phyloP scores from a whole-genome alignment of 2,329 filamentous ascomycete species.

The Plenodomus tracheiphilus region DNA sequence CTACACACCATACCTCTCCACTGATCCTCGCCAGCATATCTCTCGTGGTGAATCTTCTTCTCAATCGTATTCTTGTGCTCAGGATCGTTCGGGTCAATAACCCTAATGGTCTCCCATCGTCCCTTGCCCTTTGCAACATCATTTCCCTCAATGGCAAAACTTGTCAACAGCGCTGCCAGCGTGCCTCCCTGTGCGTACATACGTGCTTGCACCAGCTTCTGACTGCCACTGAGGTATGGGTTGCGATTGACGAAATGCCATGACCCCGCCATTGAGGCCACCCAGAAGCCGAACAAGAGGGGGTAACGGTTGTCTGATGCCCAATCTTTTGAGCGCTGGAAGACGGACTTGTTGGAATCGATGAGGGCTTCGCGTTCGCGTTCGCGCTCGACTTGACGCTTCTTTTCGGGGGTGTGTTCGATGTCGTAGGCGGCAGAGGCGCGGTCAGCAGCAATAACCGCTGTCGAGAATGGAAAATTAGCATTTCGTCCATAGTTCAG shows the following conservation, averaged over 20 bases:
- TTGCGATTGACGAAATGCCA: slow-evolving; percentile 77
- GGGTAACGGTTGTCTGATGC: slow-evolving; percentile 80
- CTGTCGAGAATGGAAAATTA: slow-evolving; percentile 30
- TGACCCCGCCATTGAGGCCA: slow-evolving; percentile 75
- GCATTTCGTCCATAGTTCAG: neutral
- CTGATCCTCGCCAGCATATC: slow-evolving; percentile 85
- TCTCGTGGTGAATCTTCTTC: slow-evolving; percentile 85
- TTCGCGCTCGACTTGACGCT: slow-evolving; percentile 34
- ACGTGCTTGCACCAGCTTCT: slow-evolving; percentile 93
- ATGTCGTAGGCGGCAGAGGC: slow-evolving; percentile 73
- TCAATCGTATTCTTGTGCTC: slow-evolving; percentile 82
- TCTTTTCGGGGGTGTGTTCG: slow-evolving; percentile 62
- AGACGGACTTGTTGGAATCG: slow-evolving; percentile 58
- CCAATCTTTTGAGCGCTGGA: slow-evolving; percentile 70
- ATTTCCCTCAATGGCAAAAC: slow-evolving; percentile 77
- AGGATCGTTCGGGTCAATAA: slow-evolving; percentile 79
- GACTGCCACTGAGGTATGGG: slow-evolving; percentile 70
- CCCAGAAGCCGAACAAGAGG: slow-evolving; percentile 81
- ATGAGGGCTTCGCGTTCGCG: slow-evolving; percentile 43
- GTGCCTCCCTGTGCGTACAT: slow-evolving; percentile 92
- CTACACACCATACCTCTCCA: slow-evolving; percentile 73
- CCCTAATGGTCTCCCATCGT: slow-evolving; percentile 82
- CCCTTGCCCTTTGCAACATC: slow-evolving; percentile 78
- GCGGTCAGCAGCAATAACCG: slow-evolving; percentile 81
- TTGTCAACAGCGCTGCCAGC: slow-evolving; percentile 78